Evolutionary conservation across 495 filamentous ascomycete genomes (phyloP).

Genomic region (Diplogelasinospora grovesii): DNA sequence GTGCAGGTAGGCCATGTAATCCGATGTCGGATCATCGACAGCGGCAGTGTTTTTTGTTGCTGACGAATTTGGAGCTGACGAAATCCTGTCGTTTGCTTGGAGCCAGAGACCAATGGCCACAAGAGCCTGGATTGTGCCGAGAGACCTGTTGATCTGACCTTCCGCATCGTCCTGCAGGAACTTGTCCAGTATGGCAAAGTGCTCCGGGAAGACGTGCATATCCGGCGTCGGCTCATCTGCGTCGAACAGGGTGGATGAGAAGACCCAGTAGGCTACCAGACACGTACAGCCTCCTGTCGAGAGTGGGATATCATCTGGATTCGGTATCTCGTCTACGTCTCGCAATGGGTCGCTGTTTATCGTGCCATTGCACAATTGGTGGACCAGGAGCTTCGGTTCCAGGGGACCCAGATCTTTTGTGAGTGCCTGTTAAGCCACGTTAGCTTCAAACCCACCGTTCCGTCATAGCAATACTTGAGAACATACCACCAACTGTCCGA

Average conservation of each 20-base stretch:
- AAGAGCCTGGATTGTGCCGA: constrained; percentile 41
- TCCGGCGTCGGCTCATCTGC: constrained; percentile 36
- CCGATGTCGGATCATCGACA: constrained; percentile 20
- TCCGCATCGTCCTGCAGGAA: constrained; percentile 48
- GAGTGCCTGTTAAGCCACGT: constrained; percentile 48
- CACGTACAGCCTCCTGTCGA: constrained; percentile 65
- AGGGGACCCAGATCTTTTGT: constrained; percentile 57
- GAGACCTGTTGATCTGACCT: constrained; percentile 24
- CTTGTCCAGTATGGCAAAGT: constrained; percentile 50
- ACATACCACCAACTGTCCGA: constrained; percentile 70
- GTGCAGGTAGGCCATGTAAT: constrained; percentile 54
- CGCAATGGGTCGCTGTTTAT: constrained; percentile 29
- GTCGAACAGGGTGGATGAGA: constrained; percentile 47
- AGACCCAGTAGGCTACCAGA: constrained; percentile 52
- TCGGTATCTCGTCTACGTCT: constrained; percentile 34
- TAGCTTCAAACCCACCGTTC: constrained; percentile 1
- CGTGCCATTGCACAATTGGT: constrained; percentile 23
- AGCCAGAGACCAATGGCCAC: constrained; percentile 47
- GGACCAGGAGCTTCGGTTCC: constrained; percentile 25
- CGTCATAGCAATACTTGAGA: too few relatives aligned
- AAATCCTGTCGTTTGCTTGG: constrained; percentile 29
- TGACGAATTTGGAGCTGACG: constrained; percentile 11
- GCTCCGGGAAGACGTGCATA: constrained; percentile 58
- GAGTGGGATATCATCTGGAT: constrained; percentile 60
- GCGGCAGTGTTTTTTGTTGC: constrained; percentile 7